Evolutionary conservation across 2,329 filamentous ascomycete genomes (phyloP).

Genomic region (Phialophora chinensis): DNA sequence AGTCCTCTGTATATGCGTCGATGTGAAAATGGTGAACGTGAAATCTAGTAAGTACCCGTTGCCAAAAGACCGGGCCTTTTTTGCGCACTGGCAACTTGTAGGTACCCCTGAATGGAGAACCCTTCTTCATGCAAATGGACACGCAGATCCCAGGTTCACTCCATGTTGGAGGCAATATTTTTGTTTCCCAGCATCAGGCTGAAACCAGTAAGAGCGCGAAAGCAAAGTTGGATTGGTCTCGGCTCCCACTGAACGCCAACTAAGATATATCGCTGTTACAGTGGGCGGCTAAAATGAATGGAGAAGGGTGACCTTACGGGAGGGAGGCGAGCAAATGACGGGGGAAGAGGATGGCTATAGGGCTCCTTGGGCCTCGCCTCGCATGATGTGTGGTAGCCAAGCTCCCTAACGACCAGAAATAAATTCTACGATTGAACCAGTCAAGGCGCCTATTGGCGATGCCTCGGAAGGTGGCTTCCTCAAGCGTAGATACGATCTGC

Average conservation of each 20-base stretch:
- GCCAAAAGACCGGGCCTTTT: background rate
- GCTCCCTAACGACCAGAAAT: constrained; percentile 4
- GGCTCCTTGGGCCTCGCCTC: constrained; percentile 1
- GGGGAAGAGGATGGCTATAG: background rate
- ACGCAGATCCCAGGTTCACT: background rate
- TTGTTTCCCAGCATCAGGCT: constrained; percentile 13
- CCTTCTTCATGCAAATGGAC: background rate
- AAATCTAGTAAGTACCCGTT: background rate
- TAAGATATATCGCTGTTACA: background rate
- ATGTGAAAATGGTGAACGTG: background rate
- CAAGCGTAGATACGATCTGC: constrained; percentile 3
- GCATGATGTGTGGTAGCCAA: background rate
- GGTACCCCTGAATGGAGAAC: background rate
- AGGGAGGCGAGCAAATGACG: constrained; percentile 8
- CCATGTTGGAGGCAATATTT: background rate
- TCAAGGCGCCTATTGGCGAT: background rate
- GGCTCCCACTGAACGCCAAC: background rate
- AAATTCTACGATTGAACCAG: constrained; percentile 10
- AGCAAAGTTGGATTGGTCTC: constrained; percentile 8
- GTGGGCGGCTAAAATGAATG: constrained; percentile 18
- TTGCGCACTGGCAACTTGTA: background rate
- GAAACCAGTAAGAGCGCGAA: constrained; percentile 13
- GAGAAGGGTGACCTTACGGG: constrained; percentile 1
- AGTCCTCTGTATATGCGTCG: background rate
- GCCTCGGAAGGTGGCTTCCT: background rate